These are phyloP conservation scores for Dothidotthia symphoricarpi DNA, from an alignment of 2,329 filamentous ascomycete species.

Conservation along the genomic window DNA sequence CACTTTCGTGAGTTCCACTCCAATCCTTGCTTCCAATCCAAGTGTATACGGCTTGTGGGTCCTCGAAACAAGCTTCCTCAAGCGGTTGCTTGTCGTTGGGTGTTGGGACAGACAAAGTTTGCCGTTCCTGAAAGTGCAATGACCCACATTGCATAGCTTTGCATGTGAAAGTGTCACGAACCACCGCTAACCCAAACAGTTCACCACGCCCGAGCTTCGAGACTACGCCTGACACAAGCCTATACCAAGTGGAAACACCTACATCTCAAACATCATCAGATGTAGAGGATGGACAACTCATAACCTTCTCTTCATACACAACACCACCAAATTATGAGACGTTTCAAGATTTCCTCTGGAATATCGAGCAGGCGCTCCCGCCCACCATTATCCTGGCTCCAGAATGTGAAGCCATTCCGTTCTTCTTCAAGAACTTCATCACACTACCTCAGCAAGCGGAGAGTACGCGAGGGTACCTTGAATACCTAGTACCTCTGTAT, in stretches of 20 bases:
- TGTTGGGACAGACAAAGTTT: background rate
- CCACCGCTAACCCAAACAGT: slow-evolving; percentile 17
- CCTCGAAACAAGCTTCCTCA: background rate
- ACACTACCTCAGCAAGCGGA: slow-evolving; percentile 40
- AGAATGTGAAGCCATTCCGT: slow-evolving; percentile 41
- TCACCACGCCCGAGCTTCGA: slow-evolving; percentile 24
- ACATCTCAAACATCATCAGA: slow-evolving; percentile 14
- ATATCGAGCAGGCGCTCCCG: slow-evolving; percentile 28
- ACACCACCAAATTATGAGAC: slow-evolving; percentile 18
- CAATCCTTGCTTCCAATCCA: background rate
- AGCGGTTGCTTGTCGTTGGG: background rate
- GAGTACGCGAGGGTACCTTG: slow-evolving; percentile 40
- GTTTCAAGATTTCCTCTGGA: slow-evolving; percentile 34
- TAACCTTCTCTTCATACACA: slow-evolving; percentile 18
- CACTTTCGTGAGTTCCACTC: slow-evolving; percentile 27
- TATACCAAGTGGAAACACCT: slow-evolving; percentile 10
- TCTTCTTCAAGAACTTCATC: slow-evolving; percentile 46
- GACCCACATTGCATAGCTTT: background rate
- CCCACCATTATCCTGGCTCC: slow-evolving; percentile 29
- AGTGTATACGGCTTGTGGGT: background rate
- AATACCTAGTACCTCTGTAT: slow-evolving; percentile 42
- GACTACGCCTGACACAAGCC: slow-evolving; percentile 10
- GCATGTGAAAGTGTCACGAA: background rate
- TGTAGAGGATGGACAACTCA: slow-evolving; percentile 18
- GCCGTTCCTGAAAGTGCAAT: background rate